phyloP scores from a whole-genome alignment of 257 asterid species.

The Apocynum venetum region DNA sequence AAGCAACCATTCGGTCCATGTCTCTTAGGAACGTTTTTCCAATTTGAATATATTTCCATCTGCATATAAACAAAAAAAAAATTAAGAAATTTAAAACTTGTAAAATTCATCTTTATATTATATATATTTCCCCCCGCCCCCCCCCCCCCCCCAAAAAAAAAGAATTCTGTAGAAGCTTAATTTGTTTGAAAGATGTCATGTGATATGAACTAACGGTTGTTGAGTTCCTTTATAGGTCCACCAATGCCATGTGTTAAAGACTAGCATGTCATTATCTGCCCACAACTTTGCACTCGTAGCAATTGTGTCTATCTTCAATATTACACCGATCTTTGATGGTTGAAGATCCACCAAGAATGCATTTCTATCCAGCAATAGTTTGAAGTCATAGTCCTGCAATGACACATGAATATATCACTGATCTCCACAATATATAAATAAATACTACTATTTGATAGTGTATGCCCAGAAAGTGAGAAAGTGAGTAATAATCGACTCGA shows the following conservation, averaged over 20 bases:
- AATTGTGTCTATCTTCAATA: conserved; percentile 47
- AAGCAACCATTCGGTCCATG: conserved; percentile 28
- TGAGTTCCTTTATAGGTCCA: conserved; percentile 48
- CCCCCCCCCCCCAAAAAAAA: neutral
- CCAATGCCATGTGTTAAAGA: conserved; percentile 81
- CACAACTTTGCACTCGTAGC: conserved; percentile 38
- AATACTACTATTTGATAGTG: too few species aligned
- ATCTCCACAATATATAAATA: too few species aligned
- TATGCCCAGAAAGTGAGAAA: too few species aligned
- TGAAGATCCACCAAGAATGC: conserved; percentile 53
- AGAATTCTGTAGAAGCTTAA: too few species aligned
- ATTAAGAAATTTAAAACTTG: neutral
- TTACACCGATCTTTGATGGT: conserved; percentile 31
- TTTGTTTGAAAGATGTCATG: neutral
- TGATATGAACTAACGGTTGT: conserved; percentile 46
- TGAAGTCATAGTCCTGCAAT: conserved; percentile 47
- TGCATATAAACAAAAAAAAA: neutral
- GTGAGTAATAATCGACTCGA: too few species aligned
- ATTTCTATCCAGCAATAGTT: conserved; percentile 30
- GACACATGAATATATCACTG: too few species aligned
- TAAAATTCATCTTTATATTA: too few species aligned
- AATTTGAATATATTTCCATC: conserved; percentile 32
- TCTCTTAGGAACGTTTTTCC: conserved; percentile 14
- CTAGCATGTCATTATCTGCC: conserved; percentile 49
- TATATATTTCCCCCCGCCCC: too few species aligned